Base-by-base conservation (phyloP, 176 grass and related monocot genomes). In the Triticum dicoccoides region DNA sequence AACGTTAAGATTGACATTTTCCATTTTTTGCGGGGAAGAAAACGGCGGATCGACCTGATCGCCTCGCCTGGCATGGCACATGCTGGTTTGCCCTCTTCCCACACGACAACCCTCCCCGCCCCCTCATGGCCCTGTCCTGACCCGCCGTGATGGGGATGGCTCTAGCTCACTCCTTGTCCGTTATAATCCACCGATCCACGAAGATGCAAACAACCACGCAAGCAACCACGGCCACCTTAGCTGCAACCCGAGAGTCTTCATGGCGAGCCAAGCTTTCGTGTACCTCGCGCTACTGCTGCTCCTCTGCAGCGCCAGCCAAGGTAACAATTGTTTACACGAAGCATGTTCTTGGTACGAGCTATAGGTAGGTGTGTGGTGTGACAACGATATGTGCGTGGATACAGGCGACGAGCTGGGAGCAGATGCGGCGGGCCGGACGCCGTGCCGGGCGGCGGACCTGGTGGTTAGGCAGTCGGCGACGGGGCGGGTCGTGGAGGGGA, bases 401-500 rank as follows among this genome's bases (percentile, higher is more conserved):
- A 41, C 58, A 80, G 77, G 77, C n/a, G 78, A 47, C 10, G 79
- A 29, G 44, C 44, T 76, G 61, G 77, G 61, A 20, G 23, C 6
- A 2, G 4, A 8, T 11, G 9, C 8, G 5, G 1, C 65, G 13
- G 73, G 44, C 73, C 44, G 73, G 32, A 12, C 11, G 17, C 45
- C 44, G 70, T 89, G 88, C 88, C 32, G 83, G 47, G 62, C 14
- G 45, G 34, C 9, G 17, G 88, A 90, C n/a, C 51, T 93, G 27
- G 63, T 66, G 42, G 77, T 90, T 30, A 52, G 44, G 3, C 91
- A 93, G 88, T 45, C 33, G 4, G 45, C n/a, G 73, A 90, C 85
- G 61, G 91, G 91, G 20, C 23, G 61, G 8, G 7, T 76, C 24
- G 73, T 76, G 73, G 73, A 76, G 25, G 73, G 73, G 14, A 76